These are phyloP conservation scores for Protomyces arabidopsidicola DNA, from an alignment of 1,139 yeast genomes.

Conservation along the genomic window DNA sequence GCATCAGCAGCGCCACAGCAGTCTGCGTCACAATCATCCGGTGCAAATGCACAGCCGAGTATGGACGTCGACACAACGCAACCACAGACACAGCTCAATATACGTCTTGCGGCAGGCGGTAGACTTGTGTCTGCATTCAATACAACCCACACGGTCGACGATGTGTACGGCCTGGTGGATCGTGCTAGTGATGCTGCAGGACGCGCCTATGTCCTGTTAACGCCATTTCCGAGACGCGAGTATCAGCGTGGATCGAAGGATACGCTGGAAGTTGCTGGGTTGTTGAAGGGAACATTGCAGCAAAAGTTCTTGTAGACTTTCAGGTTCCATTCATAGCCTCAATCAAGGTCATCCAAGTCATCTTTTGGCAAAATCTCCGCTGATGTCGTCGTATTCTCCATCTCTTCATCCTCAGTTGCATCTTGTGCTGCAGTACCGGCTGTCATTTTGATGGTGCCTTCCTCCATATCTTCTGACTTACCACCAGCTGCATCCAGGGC, in stretches of 20 bases:
- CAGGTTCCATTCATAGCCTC: background rate
- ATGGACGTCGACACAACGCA: conserved; percentile 26
- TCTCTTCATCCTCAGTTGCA: background rate
- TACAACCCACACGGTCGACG: conserved; percentile 61
- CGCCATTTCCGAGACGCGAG: conserved; percentile 78
- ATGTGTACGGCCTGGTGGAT: conserved; percentile 64
- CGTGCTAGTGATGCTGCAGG: conserved; percentile 27
- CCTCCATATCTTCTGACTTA: background rate
- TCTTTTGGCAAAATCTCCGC: background rate
- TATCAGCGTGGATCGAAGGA: conserved; percentile 50
- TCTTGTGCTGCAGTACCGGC: conserved; percentile 2
- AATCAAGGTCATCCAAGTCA: background rate
- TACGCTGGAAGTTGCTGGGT: conserved; percentile 68
- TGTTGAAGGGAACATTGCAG: conserved; percentile 79
- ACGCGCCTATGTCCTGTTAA: conserved; percentile 61
- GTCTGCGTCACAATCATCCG: conserved; percentile 32
- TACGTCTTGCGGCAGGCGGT: conserved; percentile 79
- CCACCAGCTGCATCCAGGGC: conserved; percentile 18
- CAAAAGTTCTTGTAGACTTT: conserved; percentile 60
- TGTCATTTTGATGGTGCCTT: conserved; percentile 14
- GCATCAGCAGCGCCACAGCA: conserved; percentile 32
- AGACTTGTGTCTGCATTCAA: conserved; percentile 61
- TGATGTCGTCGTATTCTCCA: background rate
- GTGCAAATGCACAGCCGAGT: conserved; percentile 21
- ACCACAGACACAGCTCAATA: conserved; percentile 55